Conservation (phyloP, 805 yeast genomes). For the Yamadazyma ubonensis region DNA sequence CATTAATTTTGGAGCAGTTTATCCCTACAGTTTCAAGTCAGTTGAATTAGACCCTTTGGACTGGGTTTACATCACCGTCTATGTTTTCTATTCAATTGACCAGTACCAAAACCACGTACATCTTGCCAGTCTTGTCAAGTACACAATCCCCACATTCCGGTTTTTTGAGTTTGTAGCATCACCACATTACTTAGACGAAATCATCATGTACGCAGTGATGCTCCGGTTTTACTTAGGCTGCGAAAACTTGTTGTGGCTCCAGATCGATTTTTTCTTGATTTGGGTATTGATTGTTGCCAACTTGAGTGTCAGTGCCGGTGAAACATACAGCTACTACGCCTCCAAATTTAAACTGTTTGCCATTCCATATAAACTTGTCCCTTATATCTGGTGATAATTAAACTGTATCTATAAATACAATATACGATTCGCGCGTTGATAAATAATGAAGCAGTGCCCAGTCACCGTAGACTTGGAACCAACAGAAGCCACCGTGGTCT, state of each 20-base stretch:
- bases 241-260: slow-evolving; percentile 19
- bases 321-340: slow-evolving; percentile 49
- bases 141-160: slow-evolving; percentile 53
- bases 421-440: too few species aligned
- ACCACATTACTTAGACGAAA: slow-evolving; percentile 73
- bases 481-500: slow-evolving; percentile 50
- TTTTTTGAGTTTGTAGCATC: slow-evolving; percentile 52
- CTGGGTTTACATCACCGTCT: slow-evolving; percentile 33
- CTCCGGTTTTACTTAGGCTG: slow-evolving; percentile 18
- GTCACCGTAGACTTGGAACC: slow-evolving; percentile 45
- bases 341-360: slow-evolving; percentile 25
- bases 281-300: slow-evolving; percentile 43
- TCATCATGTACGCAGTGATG: slow-evolving; percentile 50
- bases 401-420: too few species aligned
- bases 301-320: slow-evolving; percentile 55
- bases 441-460: slow-evolving; percentile 22
- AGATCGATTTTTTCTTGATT: slow-evolving; percentile 22
- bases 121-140: slow-evolving; percentile 51
- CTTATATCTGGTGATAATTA: slow-evolving; percentile 27
- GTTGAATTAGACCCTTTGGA: slow-evolving; percentile 15
- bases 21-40: slow-evolving; percentile 15
- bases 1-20: slow-evolving; percentile 27
- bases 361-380: slow-evolving; percentile 36
- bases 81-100: slow-evolving; percentile 51
- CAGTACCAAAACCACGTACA: slow-evolving; percentile 53